These are phyloP conservation scores for Solanum neorickii DNA, from an alignment of 257 asterid genomes.

Conservation along the genomic window DNA sequence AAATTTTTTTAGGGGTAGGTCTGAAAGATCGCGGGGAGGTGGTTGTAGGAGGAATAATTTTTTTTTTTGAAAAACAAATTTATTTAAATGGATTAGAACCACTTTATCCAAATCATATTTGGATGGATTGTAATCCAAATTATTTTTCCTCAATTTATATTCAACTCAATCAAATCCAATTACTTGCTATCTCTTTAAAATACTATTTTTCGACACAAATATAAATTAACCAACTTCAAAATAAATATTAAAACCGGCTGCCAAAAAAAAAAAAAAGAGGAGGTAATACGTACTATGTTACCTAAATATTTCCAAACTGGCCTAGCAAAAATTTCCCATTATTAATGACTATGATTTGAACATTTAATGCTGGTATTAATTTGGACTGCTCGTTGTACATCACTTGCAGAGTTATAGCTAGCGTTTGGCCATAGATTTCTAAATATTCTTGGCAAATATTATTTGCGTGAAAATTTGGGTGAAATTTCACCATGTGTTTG, in stretches of 20 bases:
- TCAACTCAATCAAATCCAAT: fast-evolving
- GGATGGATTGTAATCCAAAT: too few relatives aligned
- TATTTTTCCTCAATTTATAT: too few relatives aligned
- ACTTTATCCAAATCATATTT: too few relatives aligned
- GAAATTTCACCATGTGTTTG: too few relatives aligned
- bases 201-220: neutral
- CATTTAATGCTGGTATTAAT: neutral
- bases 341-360: neutral
- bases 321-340: neutral
- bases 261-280: neutral
- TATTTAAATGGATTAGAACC: too few relatives aligned
- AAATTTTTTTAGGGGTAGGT: too few relatives aligned
- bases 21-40: too few relatives aligned
- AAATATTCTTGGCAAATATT: too few relatives aligned
- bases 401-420: neutral
- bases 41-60: too few relatives aligned
- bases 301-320: neutral
- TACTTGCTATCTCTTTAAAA: neutral
- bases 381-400: neutral
- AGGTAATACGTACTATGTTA: neutral
- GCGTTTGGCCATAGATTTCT: too few relatives aligned
- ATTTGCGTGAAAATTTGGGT: too few relatives aligned
- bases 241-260: fast-evolving
- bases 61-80: too few relatives aligned
- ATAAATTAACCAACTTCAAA: neutral